Base-by-base conservation (phyloP, 805 yeast species). In the Candida saitoana region DNA sequence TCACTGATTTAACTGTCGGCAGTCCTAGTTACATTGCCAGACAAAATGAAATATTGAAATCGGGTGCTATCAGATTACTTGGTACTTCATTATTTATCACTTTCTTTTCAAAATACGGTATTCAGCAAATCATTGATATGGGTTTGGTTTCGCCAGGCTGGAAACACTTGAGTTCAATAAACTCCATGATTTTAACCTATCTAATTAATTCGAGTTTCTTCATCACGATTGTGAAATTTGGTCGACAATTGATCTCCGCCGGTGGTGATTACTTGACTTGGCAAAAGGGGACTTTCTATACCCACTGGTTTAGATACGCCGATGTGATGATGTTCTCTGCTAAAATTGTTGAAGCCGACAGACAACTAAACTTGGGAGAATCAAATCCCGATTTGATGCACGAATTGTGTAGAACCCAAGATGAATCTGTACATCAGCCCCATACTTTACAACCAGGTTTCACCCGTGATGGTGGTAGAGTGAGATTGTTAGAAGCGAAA, bases 261-360 rank as follows among this genome's bases (percentile, higher is more conserved):
- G 74, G 80, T 16, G 83, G 84, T 9, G 74, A 71, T 41, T 69
- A 65, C 48, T 64, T 82, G 45, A 71, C 77, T 36, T 86, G 87
- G 82, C 74, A 71, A 37, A 73, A 73, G 46, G 87, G 87, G 3
- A 79, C 85, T 0, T 73, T 81, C 42, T 80, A 83, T 41, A 68
- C 74, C 20, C 73, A 77, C 48, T 80, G 88, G 80, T 81, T 69
- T 54, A 62, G 68, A 43, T 85, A 81, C 57, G 75, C 82, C 16
- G 86, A 82, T 50, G 87, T 84, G 55, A 69, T 85, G 71, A 63
- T 75, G 45, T 79, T 86, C 81, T 73, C 82, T 34, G 67, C 84
- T 1, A 72, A 75, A 50, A 71, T 84, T 24, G 73, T 84, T 24
- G 87, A 83, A 45, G 76, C 84, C 38, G 89, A 87, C 59, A 70